Evolutionary conservation across 257 asterid species (phyloP).

Genomic region (Coffea eugenioides): DNA sequence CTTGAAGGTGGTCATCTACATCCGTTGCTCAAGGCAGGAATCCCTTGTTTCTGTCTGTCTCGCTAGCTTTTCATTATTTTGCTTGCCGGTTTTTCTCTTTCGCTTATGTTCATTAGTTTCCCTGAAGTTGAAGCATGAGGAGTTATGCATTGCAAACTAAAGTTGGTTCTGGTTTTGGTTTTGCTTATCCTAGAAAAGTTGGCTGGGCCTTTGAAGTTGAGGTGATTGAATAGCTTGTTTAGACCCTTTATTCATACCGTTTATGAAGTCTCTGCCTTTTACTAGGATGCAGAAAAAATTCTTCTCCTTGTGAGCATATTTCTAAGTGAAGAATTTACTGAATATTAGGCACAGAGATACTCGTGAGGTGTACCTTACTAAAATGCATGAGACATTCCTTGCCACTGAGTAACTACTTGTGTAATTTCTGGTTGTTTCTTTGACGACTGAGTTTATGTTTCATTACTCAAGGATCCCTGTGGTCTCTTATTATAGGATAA

Average conservation of each 20-base stretch:
- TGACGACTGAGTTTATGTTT: neutral
- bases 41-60: constrained; percentile 13
- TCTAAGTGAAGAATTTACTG: neutral
- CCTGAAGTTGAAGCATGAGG: neutral
- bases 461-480: neutral
- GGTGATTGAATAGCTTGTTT: neutral
- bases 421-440: neutral
- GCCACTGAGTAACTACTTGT: neutral
- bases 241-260: neutral
- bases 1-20: constrained; percentile 95
- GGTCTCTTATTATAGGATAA: neutral
- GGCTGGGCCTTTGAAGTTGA: neutral
- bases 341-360: neutral
- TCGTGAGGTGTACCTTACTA: neutral
- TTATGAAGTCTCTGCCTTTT: neutral
- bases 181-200: neutral
- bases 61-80: constrained; percentile 1
- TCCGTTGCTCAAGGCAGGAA: constrained; percentile 86
- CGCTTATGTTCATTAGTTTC: neutral
- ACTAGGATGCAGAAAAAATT: neutral
- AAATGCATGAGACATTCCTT: neutral
- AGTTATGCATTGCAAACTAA: neutral
- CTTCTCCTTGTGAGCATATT: neutral
- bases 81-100: neutral
- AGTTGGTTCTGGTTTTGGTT: neutral